These are phyloP conservation scores for Linum tenue DNA, from an alignment of 345 rosid species.

Conservation along the genomic window DNA sequence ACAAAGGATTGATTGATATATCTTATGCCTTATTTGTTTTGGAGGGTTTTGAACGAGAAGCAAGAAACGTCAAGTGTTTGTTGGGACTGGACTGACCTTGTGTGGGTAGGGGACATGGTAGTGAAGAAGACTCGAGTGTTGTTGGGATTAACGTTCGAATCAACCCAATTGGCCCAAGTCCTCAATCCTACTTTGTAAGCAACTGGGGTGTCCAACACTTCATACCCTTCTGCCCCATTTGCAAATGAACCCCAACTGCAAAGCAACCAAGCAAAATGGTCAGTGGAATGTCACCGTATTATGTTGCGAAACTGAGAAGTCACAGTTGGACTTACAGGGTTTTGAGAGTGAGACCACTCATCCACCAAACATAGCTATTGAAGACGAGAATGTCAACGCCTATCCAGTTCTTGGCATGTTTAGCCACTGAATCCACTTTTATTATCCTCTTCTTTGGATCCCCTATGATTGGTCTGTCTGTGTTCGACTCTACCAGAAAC, in stretches of 20 bases:
- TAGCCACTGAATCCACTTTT: constrained; percentile 20
- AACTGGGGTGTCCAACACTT: constrained; percentile 24
- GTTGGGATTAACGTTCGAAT: constrained; percentile 30
- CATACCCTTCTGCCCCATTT: constrained; percentile 28
- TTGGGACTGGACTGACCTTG: constrained; percentile 13
- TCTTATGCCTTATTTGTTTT: too few species aligned
- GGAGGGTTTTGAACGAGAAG: neutral
- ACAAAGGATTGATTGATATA: neutral
- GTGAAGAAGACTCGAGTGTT: constrained; percentile 36
- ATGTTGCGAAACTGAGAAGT: neutral
- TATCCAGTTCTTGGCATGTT: constrained; percentile 21
- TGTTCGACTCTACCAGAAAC: constrained; percentile 20
- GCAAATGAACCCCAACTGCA: constrained; percentile 36
- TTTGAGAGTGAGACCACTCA: constrained; percentile 22
- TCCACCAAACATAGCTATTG: constrained; percentile 29
- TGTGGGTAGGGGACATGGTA: constrained; percentile 36
- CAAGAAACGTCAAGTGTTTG: neutral
- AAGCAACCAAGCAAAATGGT: neutral
- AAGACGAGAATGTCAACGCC: constrained; percentile 24
- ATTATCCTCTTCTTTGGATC: constrained; percentile 24
- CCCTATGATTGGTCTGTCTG: constrained; percentile 17
- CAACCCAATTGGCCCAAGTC: constrained; percentile 45
- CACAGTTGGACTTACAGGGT: constrained; percentile 10
- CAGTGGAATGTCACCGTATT: neutral
- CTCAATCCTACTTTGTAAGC: constrained; percentile 31